Percentiles rank a stretch among this genome's conserved stretches.
Conservation (phyloP, 2,329 filamentous ascomycete species). For the Phialophora chinensis region DNA sequence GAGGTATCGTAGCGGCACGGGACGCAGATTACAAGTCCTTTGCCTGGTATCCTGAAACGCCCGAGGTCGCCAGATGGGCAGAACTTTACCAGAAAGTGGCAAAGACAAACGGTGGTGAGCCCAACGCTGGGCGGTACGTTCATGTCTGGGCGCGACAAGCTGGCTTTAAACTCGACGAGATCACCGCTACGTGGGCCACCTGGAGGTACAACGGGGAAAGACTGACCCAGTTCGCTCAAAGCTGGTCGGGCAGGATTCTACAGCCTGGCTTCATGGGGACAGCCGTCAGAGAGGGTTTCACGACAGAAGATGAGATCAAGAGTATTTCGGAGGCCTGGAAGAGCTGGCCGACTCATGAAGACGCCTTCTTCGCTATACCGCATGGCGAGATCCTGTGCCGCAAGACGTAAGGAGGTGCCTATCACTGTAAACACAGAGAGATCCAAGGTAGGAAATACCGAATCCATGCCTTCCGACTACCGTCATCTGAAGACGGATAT, state of each 20-base stretch:
- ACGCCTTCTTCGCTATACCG: constrained; percentile 32
- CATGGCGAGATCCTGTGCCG: constrained; percentile 33
- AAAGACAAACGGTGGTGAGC: constrained; percentile 43
- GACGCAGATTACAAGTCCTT: constrained; percentile 46
- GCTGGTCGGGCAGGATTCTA: constrained; percentile 37
- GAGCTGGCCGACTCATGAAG: constrained; percentile 36
- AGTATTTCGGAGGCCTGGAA: constrained; percentile 37
- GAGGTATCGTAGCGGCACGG: constrained; percentile 58
- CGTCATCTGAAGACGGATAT: no score
- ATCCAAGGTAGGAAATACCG: not conserved
- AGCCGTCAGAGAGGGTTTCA: constrained; percentile 35
- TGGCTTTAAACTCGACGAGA: constrained; percentile 36
- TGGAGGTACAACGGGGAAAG: constrained; percentile 37
- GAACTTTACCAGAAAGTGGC: constrained; percentile 42
- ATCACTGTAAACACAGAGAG: not conserved
- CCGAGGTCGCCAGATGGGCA: constrained; percentile 41
- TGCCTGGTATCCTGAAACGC: constrained; percentile 42
- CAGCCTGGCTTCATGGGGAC: constrained; percentile 36
- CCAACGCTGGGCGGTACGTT: constrained; percentile 40
- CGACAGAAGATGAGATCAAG: constrained; percentile 37
- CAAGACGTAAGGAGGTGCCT: constrained; percentile 26
- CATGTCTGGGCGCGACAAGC: constrained; percentile 41
- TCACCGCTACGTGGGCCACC: constrained; percentile 33
- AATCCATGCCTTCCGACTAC: not conserved
- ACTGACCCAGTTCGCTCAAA: constrained; percentile 33